Conservation (phyloP, 2,329 filamentous ascomycete genomes). For the Myotisia sp. region DNA sequence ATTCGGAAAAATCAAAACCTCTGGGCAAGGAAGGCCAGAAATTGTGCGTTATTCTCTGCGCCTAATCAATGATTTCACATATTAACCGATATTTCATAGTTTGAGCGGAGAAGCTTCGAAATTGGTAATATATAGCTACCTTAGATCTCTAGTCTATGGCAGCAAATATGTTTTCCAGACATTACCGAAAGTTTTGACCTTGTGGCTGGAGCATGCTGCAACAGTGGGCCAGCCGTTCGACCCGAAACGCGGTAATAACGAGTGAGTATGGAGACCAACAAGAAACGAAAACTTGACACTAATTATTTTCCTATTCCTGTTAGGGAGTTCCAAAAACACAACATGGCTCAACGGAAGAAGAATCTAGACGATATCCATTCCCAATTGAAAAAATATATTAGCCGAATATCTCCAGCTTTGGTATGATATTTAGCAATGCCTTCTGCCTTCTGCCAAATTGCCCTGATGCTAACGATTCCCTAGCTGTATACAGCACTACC, state of each 20-base stretch:
- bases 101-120: conserved; percentile 72
- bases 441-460: neutral
- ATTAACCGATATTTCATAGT: conserved; percentile 16
- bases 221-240: conserved; percentile 50
- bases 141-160: conserved; percentile 72
- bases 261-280: conserved; percentile 19
- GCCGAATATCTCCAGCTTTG: conserved; percentile 34
- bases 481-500: conserved; percentile 53
- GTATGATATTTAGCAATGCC: conserved; percentile 17
- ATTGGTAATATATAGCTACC: conserved; percentile 84
- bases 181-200: conserved; percentile 73
- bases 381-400: conserved; percentile 66
- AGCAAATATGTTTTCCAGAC: conserved; percentile 96
- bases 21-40: conserved; percentile 61
- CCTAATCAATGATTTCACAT: too few relatives aligned
- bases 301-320: conserved; percentile 8
- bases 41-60: conserved; percentile 33
- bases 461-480: conserved; percentile 13
- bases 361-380: conserved; percentile 56
- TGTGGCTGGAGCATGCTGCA: conserved; percentile 86
- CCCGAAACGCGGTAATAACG: conserved; percentile 34
- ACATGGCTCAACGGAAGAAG: conserved; percentile 40
- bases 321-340: conserved; percentile 35
- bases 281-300: conserved; percentile 2
- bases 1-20: conserved; percentile 69